Base-by-base conservation (phyloP, 176 grass and related monocot genomes). In the Aegilops umbellulata region DNA sequence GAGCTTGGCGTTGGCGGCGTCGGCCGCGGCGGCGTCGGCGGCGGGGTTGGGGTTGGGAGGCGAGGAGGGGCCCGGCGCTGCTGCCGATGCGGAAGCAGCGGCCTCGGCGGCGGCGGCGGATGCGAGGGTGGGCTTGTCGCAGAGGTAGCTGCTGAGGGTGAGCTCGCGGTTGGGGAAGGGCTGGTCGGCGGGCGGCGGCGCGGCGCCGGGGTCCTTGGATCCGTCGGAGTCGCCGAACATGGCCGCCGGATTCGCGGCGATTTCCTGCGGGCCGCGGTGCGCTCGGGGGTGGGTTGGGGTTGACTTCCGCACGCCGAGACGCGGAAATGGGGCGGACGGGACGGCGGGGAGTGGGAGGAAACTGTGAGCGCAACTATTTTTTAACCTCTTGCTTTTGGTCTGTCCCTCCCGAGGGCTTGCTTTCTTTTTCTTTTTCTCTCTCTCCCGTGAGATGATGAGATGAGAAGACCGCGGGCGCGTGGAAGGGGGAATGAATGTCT, bases 81-180 rank as follows among this genome's bases (percentile, higher is more conserved):
- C 20, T 1, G 69, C 27, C 2, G 26, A 9, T 60, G 69, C 69
- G 11, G 49, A 53, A 53, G 49, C 49, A 53, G 20, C 23, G 8
- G 60, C 20, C 1, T 70, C 69, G n/a, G 71, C 74, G 2, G 86
- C 65, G 25, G 83, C 11, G 0, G 87, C 83, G 60, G 82, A 65
- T 13, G 82, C 19, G 88, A 90, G 81, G 49, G 89, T 71, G 23
- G 76, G 70, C 82, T 91, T 91, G 51, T 91, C 90, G 90, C 90
- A 91, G 82, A 91, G 90, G 82, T 91, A 91, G 86, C 90, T 91
- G 90, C 90, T 91, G 90, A 91, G 90, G 77, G 90, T 91, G 78
- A 91, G 90, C 90, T 91, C 90, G 62, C 90, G 77, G 82, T 88
- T 91, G 82, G 86, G 82, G 86, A 91, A 91, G 71, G 86, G 41